Percentiles rank a stretch among this genome's conserved stretches.
Conservation (phyloP, 179 eudicot genomes). For the Corrigiola litoralis region DNA sequence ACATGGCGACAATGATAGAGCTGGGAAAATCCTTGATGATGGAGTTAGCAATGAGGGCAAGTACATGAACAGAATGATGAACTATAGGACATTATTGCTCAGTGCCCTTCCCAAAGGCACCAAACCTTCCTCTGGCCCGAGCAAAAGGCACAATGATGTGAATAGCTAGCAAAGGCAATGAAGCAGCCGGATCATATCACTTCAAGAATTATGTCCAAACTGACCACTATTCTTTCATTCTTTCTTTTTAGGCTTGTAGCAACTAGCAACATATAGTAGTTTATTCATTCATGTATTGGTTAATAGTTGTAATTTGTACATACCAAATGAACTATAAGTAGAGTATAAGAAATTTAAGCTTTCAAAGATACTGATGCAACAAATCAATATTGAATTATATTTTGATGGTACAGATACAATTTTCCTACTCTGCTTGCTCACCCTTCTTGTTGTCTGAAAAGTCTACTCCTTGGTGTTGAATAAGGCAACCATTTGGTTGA, state of each 20-base stretch:
- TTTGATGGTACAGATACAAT: too few relatives aligned
- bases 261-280: too few relatives aligned
- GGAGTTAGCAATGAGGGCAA: neutral
- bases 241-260: neutral
- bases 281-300: too few relatives aligned
- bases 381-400: too few relatives aligned
- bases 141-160: conserved; percentile 29
- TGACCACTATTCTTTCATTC: conserved; percentile 19
- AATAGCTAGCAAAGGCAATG: conserved; percentile 1
- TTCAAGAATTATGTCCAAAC: neutral
- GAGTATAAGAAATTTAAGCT: too few relatives aligned
- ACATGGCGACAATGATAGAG: neutral
- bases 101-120: conserved; percentile 29
- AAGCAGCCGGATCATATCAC: neutral
- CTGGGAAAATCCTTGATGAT: neutral
- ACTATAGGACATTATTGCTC: conserved; percentile 24
- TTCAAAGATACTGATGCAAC: too few relatives aligned
- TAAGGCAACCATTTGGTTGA: too few relatives aligned
- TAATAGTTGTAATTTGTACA: too few relatives aligned
- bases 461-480: too few relatives aligned
- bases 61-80: conserved; percentile 19
- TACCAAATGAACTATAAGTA: too few relatives aligned
- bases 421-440: too few relatives aligned
- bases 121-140: conserved; percentile 14
- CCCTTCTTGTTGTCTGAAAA: too few relatives aligned